Percentiles rank a stretch among this genome's conserved stretches.
Conservation (phyloP, 164 flowering plant species). For the Piper betle region DNA sequence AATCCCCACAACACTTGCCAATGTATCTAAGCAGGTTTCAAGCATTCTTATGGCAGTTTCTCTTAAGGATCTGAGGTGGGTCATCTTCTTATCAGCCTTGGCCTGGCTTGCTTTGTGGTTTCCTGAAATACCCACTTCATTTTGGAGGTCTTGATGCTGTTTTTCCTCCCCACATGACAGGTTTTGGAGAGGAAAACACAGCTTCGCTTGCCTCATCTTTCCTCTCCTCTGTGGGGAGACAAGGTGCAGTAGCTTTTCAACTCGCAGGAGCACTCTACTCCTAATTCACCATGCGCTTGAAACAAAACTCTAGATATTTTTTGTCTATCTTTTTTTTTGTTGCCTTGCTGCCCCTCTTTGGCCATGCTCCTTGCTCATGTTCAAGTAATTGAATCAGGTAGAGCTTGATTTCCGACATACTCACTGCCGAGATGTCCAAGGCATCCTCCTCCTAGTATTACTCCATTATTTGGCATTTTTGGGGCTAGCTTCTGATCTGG, state of each 20-base stretch:
- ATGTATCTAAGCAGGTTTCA: conserved; percentile 2
- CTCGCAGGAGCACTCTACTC: neutral
- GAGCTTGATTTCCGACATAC: neutral
- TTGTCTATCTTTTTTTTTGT: neutral
- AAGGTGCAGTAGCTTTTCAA: conserved; percentile 1
- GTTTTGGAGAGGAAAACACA: conserved; percentile 4
- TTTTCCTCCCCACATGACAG: conserved; percentile 5
- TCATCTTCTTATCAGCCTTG: neutral
- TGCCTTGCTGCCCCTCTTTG: neutral
- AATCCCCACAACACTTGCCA: neutral
- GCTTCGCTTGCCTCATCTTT: conserved; percentile 1
- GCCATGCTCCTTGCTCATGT: neutral
- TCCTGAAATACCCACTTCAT: conserved; percentile 5
- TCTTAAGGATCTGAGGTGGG: conserved; percentile 8
- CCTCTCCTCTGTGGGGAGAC: neutral
- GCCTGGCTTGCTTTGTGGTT: neutral
- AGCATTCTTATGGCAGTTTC: neutral
- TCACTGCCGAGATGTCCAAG: neutral
- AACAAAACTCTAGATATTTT: neutral
- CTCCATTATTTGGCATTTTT: neutral
- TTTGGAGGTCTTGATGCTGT: conserved; percentile 6
- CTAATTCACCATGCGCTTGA: neutral
- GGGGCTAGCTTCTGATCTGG: neutral
- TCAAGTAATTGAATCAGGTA: neutral
- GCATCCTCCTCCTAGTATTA: neutral